Evolutionary conservation across 2,329 filamentous ascomycete genomes (phyloP).

Genomic region (Arthrocladium fulminans): DNA sequence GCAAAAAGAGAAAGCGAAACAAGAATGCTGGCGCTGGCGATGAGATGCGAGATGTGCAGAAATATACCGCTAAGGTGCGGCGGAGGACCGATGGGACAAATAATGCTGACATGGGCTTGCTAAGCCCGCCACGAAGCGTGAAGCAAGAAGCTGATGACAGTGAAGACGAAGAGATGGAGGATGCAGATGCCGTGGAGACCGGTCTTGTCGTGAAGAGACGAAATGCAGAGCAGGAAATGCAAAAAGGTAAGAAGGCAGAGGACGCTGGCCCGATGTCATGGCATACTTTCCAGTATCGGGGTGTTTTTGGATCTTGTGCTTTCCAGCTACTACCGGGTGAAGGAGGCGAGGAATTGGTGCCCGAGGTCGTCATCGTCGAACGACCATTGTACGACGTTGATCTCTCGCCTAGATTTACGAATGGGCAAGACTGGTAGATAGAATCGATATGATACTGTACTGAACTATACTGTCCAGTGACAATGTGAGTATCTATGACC

Average conservation of each 20-base stretch:
- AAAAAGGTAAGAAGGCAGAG: conserved; percentile 9
- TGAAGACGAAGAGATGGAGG: conserved; percentile 25
- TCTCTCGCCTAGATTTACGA: conserved; percentile 61
- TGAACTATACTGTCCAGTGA: no score
- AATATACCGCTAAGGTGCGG: conserved; percentile 3
- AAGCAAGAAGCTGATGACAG: conserved; percentile 1
- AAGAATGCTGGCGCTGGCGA: conserved; percentile 28
- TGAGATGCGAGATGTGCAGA: conserved; percentile 27
- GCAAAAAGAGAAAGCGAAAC: conserved; percentile 38
- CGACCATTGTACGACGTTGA: conserved; percentile 76
- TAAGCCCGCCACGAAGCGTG: neutral
- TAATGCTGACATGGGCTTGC: neutral
- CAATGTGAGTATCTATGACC: no score
- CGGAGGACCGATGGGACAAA: neutral
- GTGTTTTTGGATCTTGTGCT: neutral
- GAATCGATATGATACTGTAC: no score
- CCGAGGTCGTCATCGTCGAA: conserved; percentile 82
- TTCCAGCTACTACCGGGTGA: conserved; percentile 6
- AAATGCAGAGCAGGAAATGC: conserved; percentile 33
- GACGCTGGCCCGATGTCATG: neutral
- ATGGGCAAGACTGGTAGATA: conserved; percentile 39
- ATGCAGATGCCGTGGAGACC: conserved; percentile 34
- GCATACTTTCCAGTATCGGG: conserved; percentile 6
- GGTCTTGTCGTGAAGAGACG: conserved; percentile 25
- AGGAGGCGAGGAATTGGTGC: conserved; percentile 15